Evolutionary conservation across 192 early-diverging fungal species (phyloP), one percentile per base, ranked within the genome.

Genomic region (Lunasporangiospora selenospora): DNA sequence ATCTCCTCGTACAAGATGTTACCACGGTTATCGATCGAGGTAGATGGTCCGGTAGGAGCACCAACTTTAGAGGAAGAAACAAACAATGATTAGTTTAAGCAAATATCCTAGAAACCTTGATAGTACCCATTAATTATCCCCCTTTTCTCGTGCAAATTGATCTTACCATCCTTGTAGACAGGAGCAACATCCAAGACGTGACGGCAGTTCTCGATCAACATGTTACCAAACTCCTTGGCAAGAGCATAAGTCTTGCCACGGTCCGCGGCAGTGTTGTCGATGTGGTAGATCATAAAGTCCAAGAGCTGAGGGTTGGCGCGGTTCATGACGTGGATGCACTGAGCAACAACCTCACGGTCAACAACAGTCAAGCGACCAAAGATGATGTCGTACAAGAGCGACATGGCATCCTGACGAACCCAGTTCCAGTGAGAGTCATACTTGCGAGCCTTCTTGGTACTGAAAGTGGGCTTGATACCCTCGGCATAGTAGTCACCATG

Each of bases 361-460:
- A 97, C 92, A 53, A 81, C 87, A 19, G 88, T 86, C 53, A 98
- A 80, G 21, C 89, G 85, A 54, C 94, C 94, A 77, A 92, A 96
- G 73, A 98, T 83, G 49, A 96, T 90, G 79, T 95, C 96, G 75
- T 93, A 98, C 78, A 92, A 94, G 47, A 94, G 84, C 27, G 87
- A 81, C 40, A 92, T 65, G n/a, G 90, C 90, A 67, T 95, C 92
- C 64, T 95, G 93, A 52, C 90, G 87, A 39, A 87, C 90, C 95
- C 95, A 97, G 83, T 97, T 97, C 95, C 95, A 97, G 89, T 93
- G 90, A 42, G 95, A 97, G 67, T 97, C 93, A 64, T 94, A 97
- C 27, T 77, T 81, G 41, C 95, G 91, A 32, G 92, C 94, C 84
- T 95, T 97, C 67, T 89, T 83, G 13, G 84, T 79, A 53, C 85